These are phyloP conservation scores for Borealophlyctis nickersoniae DNA, from an alignment of 192 early-diverging fungal genomes.

Conservation along the genomic window DNA sequence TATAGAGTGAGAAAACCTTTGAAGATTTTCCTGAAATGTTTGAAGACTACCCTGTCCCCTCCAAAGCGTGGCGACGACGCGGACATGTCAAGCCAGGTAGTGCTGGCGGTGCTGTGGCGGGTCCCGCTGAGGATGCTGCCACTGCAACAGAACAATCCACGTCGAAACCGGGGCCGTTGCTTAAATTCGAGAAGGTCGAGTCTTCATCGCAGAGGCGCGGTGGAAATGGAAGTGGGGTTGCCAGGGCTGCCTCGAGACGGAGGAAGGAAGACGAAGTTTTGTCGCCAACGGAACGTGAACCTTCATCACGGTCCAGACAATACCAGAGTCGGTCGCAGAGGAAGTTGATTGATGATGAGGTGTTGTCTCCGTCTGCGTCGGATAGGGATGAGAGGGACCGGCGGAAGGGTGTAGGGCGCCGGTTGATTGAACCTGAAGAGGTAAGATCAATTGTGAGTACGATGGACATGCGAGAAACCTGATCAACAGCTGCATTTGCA, in stretches of 20 bases:
- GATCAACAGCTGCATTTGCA: too few species aligned
- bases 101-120: background rate
- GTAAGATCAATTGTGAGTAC: too few species aligned
- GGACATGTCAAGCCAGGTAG: background rate
- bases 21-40: conserved; percentile 42
- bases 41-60: conserved; percentile 35
- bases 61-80: conserved; percentile 20
- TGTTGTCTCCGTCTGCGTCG: background rate
- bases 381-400: background rate
- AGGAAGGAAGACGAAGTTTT: background rate
- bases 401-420: too few species aligned
- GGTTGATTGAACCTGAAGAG: too few species aligned
- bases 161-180: too few species aligned
- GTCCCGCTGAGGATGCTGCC: too few species aligned
- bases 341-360: background rate
- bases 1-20: conserved; percentile 40
- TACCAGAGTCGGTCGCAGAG: background rate
- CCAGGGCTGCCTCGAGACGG: too few species aligned
- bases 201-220: too few species aligned
- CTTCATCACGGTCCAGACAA: background rate
- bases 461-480: too few species aligned
- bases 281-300: background rate
- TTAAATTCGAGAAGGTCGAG: too few species aligned
- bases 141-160: too few species aligned
- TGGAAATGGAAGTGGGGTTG: too few species aligned